These are phyloP conservation scores for Capsicum chinense DNA, from an alignment of 257 asterid genomes.

Conservation along the genomic window DNA sequence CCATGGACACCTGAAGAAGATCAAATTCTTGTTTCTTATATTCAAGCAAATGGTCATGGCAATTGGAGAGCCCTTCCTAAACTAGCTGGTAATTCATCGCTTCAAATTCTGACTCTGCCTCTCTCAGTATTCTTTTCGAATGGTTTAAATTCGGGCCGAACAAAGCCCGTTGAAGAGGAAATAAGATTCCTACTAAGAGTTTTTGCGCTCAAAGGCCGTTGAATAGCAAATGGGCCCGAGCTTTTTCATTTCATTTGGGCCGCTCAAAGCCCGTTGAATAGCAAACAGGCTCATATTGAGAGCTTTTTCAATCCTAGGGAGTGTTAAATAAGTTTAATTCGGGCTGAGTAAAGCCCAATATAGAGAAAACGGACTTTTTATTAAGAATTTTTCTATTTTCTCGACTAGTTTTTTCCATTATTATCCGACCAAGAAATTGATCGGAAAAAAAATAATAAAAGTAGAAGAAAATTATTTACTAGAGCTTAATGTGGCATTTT, in stretches of 20 bases:
- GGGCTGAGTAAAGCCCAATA: neutral
- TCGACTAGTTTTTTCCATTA: neutral
- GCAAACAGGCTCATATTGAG: neutral
- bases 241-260: neutral
- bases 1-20: slow-evolving; percentile 87
- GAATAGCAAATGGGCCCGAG: no score
- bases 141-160: neutral
- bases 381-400: neutral
- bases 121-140: neutral
- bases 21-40: slow-evolving; percentile 48
- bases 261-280: neutral
- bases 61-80: slow-evolving; percentile 91
- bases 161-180: neutral
- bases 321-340: neutral
- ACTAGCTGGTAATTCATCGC: slow-evolving; percentile 57
- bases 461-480: neutral
- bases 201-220: neutral
- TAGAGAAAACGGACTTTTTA: neutral
- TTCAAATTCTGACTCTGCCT: neutral
- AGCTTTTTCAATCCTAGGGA: neutral
- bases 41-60: slow-evolving; percentile 63
- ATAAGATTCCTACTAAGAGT: no score
- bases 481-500: neutral
- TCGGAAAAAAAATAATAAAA: neutral
- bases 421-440: neutral